These are phyloP conservation scores for Fusarium sp. DNA, from an alignment of 2,329 filamentous ascomycete species.

Conservation along the genomic window DNA sequence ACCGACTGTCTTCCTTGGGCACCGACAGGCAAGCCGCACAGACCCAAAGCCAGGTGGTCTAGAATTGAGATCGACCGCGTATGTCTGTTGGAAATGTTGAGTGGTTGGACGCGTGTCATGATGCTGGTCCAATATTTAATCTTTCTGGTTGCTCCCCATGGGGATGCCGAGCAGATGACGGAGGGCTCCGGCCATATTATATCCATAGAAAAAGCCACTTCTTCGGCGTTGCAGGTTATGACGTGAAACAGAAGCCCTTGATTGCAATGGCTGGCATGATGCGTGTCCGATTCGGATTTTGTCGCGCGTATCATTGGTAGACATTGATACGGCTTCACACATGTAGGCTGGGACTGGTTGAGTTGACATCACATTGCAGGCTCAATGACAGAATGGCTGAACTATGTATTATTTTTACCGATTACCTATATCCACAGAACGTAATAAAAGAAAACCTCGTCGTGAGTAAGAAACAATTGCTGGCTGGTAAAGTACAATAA, in stretches of 20 bases:
- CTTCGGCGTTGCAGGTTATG: not conserved
- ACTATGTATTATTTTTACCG: not conserved
- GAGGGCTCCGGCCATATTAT: not conserved
- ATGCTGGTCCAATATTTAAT: not conserved
- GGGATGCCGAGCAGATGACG: not conserved
- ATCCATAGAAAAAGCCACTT: not conserved
- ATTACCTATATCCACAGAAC: not conserved
- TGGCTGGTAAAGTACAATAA: not conserved
- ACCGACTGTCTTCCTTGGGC: not conserved
- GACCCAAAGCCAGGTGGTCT: not conserved
- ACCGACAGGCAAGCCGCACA: not conserved
- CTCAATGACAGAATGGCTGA: not conserved
- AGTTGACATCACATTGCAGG: too few species aligned
- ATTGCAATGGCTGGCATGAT: fast-evolving
- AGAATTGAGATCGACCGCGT: not conserved
- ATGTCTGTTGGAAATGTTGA: not conserved
- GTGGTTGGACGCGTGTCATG: not conserved
- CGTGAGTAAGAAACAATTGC: not conserved
- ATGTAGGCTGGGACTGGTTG: not conserved
- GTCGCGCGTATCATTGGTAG: fast-evolving
- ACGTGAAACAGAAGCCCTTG: too few species aligned
- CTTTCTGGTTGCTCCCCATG: not conserved
- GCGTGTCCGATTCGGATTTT: fast-evolving
- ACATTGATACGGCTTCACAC: not conserved
- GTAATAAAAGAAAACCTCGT: not conserved